Evolutionary conservation across 345 rosid genomes (phyloP), one percentile per base, ranked within the genome.

Genomic region (Gossypium thurberi): DNA sequence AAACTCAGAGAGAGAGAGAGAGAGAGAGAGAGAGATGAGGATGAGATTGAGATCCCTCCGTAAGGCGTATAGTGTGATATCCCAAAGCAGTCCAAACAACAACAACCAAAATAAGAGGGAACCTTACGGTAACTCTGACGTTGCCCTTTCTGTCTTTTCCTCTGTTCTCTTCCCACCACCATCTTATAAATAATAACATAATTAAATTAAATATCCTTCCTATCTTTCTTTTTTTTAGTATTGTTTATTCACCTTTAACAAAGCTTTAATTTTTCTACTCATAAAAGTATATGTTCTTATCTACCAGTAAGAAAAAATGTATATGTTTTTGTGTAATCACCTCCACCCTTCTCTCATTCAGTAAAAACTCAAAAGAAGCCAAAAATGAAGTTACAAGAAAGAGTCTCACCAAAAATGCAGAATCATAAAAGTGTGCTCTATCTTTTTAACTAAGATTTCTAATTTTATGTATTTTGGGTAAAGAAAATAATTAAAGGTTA

Each of bases 121-220:
- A 79, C 83, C 85, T 85, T 83, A 81, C 83, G 62, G 47, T 11
- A 81, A 67, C 76, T 78, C 84, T 89, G 88, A 80, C 83, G 85
- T 87, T 78, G 84, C 79, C 77, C 88, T 87, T 87, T 92, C 90
- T 89, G 90, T 89, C 92, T 83, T 87, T 88, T 87, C 89, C 79
- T 78, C 75, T 85, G 81, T 77, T 81, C 77, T 75, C 80, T 79
- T 78, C 80, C 78, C 81, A 73, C 15, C 76, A 44, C 40, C 40
- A 33, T 33, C 70, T 83, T 70, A 75, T 37, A 80, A 79, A 74
- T 33, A 33, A 33, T 33, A 33, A 33, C 5, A 33, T 33, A 33
- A 82, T 76, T 76, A 78, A 74, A 81, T 51, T 51, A 20, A 18
- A 21, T 18, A 75, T 42, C 14, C 67, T 63, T 80, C 69, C 73